Base-by-base conservation (phyloP, 2,329 filamentous ascomycete genomes). In the Aspergillus caelatus region DNA sequence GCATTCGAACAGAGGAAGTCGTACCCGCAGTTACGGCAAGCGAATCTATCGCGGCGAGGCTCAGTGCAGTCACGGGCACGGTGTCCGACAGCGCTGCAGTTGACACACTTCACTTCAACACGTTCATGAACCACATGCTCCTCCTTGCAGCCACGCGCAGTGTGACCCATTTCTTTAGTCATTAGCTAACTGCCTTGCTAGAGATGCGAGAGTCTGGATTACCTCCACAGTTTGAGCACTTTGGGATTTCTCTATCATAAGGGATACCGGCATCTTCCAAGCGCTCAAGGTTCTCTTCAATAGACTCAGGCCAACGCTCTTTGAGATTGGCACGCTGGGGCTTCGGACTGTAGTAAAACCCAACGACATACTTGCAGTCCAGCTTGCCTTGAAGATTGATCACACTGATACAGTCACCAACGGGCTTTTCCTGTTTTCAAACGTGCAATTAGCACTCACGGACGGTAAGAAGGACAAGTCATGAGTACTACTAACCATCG, bases 21-120 rank as follows among this genome's bases (percentile, higher is more conserved):
- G 59, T 73, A 81, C 72, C 83, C 81, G 77, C 85, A 86, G 63
- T 87, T 84, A 68, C 83, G 85, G 73, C 85, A 87, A 32, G 77
- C 75, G 58, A 72, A 76, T 57, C 71, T 74, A 64, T 78, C 75
- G 52, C 68, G 70, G 55, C 80, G 81, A 23, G 70, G 57, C 60
- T 79, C 70, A 10, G 71, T 68, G 68, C 82, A 84, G 64, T 84
- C 82, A 58, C 82, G 82, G 67, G 78, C 79, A 65, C 82, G 80
- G 68, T 85, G 83, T 21, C 83, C 83, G 19, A 73, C 57, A 28
- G 77, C 75, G 23, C 71, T 74, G 68, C 84, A 87, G 65, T 85
- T 83, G 61, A 78, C 76, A 70, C 85, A 87, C 54, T 80, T 81
- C 63, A 86, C 79, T 55, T 79, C 77, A 21, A 80, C 71, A 54